Base-by-base conservation (phyloP, 2,329 filamentous ascomycete genomes). In the Aspergillus glaucus region DNA sequence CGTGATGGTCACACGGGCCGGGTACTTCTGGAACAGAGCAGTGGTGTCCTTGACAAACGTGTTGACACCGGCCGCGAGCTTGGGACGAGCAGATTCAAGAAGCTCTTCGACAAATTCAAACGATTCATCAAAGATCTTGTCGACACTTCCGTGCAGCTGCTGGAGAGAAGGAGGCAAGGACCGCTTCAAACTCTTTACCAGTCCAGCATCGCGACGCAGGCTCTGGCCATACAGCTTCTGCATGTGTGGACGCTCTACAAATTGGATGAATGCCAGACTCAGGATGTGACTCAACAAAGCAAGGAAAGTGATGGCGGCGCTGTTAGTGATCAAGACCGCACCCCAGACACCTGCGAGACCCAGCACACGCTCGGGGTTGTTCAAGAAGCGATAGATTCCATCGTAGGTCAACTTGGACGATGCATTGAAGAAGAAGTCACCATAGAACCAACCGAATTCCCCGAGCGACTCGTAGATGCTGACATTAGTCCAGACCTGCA, bases 381-480 rank as follows among this genome's bases (percentile, higher is more conserved):
- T 98, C 57, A 98, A 77, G 72, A 95, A 98, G 43, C 93, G 89
- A 69, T 98, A 98, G 61, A 98, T 98, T 53, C 92, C 94, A 58
- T 87, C 90, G 71, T 98, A 98, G 0, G 88, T 97, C 53, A 97
- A 78, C 70, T 93, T 95, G 10, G 86, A 85, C 9, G 85, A 82
- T 42, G 88, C 86, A 53, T 96, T 89, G 65, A 93, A 96, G 77
- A 98, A 97, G 75, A 97, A 98, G 66, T 98, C 93, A 15, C 93
- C 93, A 63, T 91, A 97, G 76, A 97, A 97, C 92, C 92, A 98
- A 60, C 93, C 93, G 62, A 97, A 98, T 64, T 98, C 93, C 49
- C 93, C 93, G 0, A 98, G 81, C 2, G 89, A 94, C 45, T 96
- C 90, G 67, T 97, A 95, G 57, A 97, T 91, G 67, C 90, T 96